Evolutionary conservation across 2,329 filamentous ascomycete species (phyloP).

Genomic region (Aureobasidium melanogenum): DNA sequence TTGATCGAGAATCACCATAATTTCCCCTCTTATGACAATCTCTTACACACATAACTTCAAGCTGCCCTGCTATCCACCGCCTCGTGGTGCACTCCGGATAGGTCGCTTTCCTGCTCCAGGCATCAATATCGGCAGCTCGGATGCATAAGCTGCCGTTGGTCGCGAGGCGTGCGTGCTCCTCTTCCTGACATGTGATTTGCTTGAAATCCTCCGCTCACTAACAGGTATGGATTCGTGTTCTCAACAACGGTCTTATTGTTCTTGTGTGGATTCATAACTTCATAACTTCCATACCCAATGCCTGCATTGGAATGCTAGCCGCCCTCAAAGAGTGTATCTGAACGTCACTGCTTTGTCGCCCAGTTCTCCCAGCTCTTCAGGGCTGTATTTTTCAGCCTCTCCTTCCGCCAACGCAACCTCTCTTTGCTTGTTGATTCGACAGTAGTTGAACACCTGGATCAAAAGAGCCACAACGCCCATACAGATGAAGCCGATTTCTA

Average conservation of each 20-base stretch:
- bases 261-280: background rate
- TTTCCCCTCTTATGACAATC: background rate
- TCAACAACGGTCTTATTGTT: background rate
- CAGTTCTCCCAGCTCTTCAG: slow-evolving; percentile 47
- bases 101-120: background rate
- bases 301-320: too few species aligned
- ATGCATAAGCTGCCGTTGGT: background rate
- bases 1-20: background rate
- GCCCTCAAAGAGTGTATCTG: slow-evolving; percentile 44
- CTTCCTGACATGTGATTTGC: slow-evolving; percentile 2
- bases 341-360: slow-evolving; percentile 57
- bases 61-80: background rate
- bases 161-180: background rate
- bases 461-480: slow-evolving; percentile 38
- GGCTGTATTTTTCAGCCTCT: slow-evolving; percentile 33
- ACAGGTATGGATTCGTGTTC: background rate
- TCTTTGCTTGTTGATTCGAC: slow-evolving; percentile 50
- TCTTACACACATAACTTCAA: background rate
- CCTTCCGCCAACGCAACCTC: slow-evolving; percentile 28
- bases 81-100: background rate
- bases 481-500: slow-evolving; percentile 43
- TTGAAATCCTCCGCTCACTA: background rate
- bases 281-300: background rate
- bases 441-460: slow-evolving; percentile 43
- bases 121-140: background rate